Conservation (phyloP, 257 asterid species). For the Rubia yunnanensis region DNA sequence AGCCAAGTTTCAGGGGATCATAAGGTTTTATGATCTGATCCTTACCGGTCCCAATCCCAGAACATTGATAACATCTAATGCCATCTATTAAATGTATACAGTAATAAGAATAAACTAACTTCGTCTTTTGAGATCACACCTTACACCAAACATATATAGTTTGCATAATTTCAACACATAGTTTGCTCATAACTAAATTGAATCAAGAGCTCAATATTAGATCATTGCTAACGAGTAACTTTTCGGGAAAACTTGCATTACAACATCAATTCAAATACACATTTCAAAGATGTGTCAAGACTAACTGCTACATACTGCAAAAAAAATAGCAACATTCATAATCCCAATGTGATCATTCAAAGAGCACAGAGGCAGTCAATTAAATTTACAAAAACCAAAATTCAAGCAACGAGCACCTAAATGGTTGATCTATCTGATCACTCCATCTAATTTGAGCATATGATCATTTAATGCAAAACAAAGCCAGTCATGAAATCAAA, state of each 20-base stretch:
- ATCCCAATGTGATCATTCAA: no score
- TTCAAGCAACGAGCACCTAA: background rate
- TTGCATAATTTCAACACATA: background rate
- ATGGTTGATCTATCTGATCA: no score
- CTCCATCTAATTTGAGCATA: no score
- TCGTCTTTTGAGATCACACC: conserved; percentile 30
- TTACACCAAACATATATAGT: conserved; percentile 71
- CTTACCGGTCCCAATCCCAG: no score
- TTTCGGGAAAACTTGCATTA: background rate
- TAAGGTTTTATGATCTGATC: no score
- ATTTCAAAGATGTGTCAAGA: background rate
- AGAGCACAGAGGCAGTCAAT: background rate
- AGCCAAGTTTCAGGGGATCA: no score
- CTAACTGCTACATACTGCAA: background rate
- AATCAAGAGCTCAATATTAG: no score
- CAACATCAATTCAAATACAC: background rate
- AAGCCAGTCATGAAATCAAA: background rate
- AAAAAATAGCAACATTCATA: background rate
- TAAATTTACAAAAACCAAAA: background rate
- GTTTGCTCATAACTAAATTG: no score
- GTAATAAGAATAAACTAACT: background rate
- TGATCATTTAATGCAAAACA: no score
- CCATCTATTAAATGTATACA: background rate
- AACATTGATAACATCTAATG: background rate
- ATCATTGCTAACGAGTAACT: background rate